A percentile compares a stretch with the other conserved stretches of the same genome.
Evolutionary conservation across 768 basidiomycete genomes (phyloP).

Genomic region (Kwoniella sp.): DNA sequence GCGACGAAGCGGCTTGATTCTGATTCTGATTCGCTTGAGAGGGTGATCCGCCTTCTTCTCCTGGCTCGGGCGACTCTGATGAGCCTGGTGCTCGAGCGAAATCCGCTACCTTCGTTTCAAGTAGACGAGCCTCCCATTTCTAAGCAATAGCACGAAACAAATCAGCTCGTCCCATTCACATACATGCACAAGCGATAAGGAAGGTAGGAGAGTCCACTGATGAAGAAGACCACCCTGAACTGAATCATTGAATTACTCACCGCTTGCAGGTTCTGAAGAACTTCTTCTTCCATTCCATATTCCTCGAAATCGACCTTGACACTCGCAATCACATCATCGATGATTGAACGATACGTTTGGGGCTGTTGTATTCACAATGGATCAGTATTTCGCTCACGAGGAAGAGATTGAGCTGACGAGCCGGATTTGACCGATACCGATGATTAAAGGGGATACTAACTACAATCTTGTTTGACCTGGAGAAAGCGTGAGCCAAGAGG

Average conservation of each 20-base stretch:
- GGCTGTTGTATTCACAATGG: constrained; percentile 64
- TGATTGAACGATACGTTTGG: constrained; percentile 84
- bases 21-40: constrained; percentile 12
- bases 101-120: constrained; percentile 92
- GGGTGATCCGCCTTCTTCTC: constrained; percentile 60
- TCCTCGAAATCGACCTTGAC: constrained; percentile 96
- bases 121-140: constrained; percentile 96
- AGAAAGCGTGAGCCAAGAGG: too few species aligned
- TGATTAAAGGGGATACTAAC: constrained; percentile 61
- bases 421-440: neutral
- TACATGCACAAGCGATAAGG: too few species aligned
- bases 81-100: constrained; percentile 67
- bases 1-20: constrained; percentile 8
- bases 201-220: too few species aligned
- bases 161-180: too few species aligned
- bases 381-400: neutral
- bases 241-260: constrained; percentile 68
- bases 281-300: constrained; percentile 88
- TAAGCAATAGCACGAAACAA: constrained; percentile 53
- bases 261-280: constrained; percentile 81
- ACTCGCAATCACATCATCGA: constrained; percentile 88
- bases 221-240: too few species aligned
- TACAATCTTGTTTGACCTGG: constrained; percentile 99
- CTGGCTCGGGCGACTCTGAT: constrained; percentile 65
- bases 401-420: neutral